phyloP scores from a whole-genome alignment of 768 basidiomycete species.

The Mycena maculata region DNA sequence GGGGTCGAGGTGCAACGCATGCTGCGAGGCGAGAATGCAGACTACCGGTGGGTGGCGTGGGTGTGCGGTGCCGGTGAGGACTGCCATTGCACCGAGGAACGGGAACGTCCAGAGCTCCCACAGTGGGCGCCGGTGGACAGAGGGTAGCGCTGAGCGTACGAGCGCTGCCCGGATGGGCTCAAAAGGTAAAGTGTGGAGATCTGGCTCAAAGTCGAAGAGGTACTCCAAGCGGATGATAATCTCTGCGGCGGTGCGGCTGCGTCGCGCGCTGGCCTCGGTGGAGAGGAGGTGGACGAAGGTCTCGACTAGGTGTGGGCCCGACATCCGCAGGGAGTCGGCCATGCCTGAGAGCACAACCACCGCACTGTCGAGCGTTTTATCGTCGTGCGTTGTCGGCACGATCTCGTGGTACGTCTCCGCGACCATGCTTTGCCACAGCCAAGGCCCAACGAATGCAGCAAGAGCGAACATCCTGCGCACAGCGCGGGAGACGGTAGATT shows the following conservation, averaged over 20 bases:
- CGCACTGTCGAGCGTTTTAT: constrained; percentile 22
- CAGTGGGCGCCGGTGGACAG: no score
- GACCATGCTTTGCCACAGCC: not conserved
- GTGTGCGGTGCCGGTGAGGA: not conserved
- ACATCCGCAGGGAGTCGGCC: not conserved
- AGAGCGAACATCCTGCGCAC: not conserved
- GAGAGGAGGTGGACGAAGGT: not conserved
- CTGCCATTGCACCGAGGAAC: no score
- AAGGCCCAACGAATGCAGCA: not conserved
- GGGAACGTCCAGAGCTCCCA: no score
- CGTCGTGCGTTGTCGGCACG: constrained; percentile 18
- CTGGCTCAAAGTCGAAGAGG: not conserved
- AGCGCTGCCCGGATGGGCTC: not conserved
- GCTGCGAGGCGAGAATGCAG: not conserved
- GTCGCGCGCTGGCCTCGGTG: not conserved
- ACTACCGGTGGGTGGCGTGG: not conserved
- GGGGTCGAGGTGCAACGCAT: not conserved
- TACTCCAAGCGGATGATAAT: not conserved
- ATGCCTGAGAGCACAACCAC: constrained; percentile 22
- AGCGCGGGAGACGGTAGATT: not conserved
- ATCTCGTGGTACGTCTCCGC: constrained; percentile 11
- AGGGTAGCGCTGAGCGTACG: not conserved
- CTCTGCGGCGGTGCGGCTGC: not conserved
- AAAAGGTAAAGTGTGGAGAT: not conserved
- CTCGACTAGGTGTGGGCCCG: not conserved